Conservation (phyloP, 192 early-diverging fungal genomes). For the Podila epigama region DNA sequence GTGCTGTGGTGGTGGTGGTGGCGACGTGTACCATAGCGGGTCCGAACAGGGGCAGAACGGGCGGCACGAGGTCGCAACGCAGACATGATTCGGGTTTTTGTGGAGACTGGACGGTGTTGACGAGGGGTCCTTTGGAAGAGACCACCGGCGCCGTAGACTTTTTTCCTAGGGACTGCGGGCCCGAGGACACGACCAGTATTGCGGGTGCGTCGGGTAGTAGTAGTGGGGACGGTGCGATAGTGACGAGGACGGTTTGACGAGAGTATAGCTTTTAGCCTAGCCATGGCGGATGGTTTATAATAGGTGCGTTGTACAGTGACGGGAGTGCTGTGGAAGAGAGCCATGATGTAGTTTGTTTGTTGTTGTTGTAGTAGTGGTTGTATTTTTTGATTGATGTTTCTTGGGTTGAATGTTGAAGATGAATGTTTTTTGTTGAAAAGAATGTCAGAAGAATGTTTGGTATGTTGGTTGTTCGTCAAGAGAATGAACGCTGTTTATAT, state of each 20-base stretch:
- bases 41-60: background rate
- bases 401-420: background rate
- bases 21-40: background rate
- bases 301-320: conserved; percentile 22
- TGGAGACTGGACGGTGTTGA: background rate
- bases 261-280: conserved; percentile 21
- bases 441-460: background rate
- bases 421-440: background rate
- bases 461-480: background rate
- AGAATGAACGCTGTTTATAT: too few relatives aligned
- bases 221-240: background rate
- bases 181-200: background rate
- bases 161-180: background rate
- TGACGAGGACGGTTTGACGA: background rate
- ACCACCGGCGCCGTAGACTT: conserved; percentile 11
- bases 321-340: conserved; percentile 27
- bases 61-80: conserved; percentile 3
- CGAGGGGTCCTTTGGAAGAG: conserved; percentile 10
- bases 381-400: background rate
- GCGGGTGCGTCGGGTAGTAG: background rate
- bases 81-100: conserved; percentile 2
- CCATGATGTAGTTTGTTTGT: conserved; percentile 11
- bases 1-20: conserved; percentile 8
- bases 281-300: conserved; percentile 34
- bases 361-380: background rate